Evolutionary conservation across 2,329 filamentous ascomycete species (phyloP), one percentile per base, ranked within the genome.

Genomic region (Pestalotiopsis sp.): DNA sequence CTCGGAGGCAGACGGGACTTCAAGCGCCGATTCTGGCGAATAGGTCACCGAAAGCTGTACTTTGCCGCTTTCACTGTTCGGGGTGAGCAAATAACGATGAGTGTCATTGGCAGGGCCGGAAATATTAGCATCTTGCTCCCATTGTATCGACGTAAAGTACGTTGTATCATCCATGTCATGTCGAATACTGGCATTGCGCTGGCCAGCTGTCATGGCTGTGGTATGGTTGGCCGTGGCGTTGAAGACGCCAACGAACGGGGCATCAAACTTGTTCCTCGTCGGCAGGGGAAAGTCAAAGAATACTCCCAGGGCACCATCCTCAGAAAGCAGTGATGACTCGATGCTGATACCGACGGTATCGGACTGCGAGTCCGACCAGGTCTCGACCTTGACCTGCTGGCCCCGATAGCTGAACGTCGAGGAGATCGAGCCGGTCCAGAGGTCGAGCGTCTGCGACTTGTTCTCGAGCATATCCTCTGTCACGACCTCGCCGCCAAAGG

Each of bases 201-300:
- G 66, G 13, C 73, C 75, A 3, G 68, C 69, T 12, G 72, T 69
- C 1, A 86, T 71, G 0, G 68, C 74, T 0, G 85, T 86, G 2
- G 73, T 80, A 70, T 87, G 84, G 14, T 80, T 80, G 5, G 75
- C 75, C 0, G 84, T 83, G 4, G 80, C 81, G 72, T 86, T 85
- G 76, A 83, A 86, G 4, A 85, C 74, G 1, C 86, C 86, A 1
- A 88, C 85, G 69, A 84, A 88, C 1, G 86, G 85, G 2, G 84
- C 84, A 49, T 87, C 85, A 68, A 87, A 88, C 71, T 87, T 87
- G 71, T 85, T 84, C 31, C 75, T 75, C 17, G 80, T 83, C 23
- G 85, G 79, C 66, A 84, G 83, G 2, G 86, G 85, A 67, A 86
- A 88, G 66, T 88, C 85, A 67, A 88, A 82, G 71, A 86, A 86